Base-by-base conservation (phyloP, 179 eudicot species). In the Carnegiea gigantea region DNA sequence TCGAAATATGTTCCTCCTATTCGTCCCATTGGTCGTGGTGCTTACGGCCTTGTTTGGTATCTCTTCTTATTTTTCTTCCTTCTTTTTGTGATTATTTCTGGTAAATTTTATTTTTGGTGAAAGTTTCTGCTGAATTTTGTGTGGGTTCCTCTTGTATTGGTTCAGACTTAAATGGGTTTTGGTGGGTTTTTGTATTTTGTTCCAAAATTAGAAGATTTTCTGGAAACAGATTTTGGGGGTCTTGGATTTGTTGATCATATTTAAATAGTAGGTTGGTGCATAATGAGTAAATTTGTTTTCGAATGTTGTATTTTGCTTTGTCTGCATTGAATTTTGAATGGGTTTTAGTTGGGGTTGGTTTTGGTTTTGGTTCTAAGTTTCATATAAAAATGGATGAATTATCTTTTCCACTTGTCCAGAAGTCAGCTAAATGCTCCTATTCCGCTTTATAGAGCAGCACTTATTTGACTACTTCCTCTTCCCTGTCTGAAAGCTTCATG, bases 21-120 rank as follows among this genome's bases (percentile, higher is more conserved):
- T 80, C 86, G 88, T 60, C 86, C 88, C 59, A 86, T 86, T 83
- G 88, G 88, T 38, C 88, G 88, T 74, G 88, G 88, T n/a, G 88
- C 88, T 74, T 83, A 81, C 48, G 88, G 88, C 77, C 88, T 86
- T 76, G 88, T 86, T 53, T 86, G 88, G 88, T 86, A 86, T 73
- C 1, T 30, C 21, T 70, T 33, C 46, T 30, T 36, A 46, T 36
- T 70, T 12, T 70, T 30, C 38, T 6, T 12, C 43, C 18, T 12
- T 3, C 3, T 11, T 64, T 68, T 26, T 68, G 20, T 33, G 21
- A 4, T 70, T 30, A 1, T 70, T 15, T 15, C 33, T 70, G 23
- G 10, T 26, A 4, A 68, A 68, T 62, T 62, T 23, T 62, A n/a
- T 62, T 1, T 33, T 1, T 33, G 36, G 2, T 33, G 36, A 33